Percentiles rank a stretch among this genome's conserved stretches.
Evolutionary conservation across 495 filamentous ascomycete genomes (phyloP).

Genomic region (Amorphotheca resinae): DNA sequence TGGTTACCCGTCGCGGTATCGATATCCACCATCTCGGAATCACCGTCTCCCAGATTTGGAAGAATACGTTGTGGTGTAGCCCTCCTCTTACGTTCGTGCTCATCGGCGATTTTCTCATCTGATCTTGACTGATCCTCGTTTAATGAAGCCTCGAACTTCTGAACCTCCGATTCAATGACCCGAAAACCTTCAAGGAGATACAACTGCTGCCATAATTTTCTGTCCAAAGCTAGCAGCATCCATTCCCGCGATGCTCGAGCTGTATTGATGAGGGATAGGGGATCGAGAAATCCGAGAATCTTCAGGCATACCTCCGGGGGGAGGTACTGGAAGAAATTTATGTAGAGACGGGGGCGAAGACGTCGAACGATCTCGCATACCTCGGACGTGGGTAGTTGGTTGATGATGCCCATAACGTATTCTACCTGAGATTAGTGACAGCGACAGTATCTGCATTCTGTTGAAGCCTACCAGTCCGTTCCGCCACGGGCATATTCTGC

Average conservation of each 20-base stretch:
- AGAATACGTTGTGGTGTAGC: slow-evolving; percentile 20
- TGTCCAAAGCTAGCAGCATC: slow-evolving; percentile 70
- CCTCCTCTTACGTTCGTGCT: slow-evolving; percentile 18
- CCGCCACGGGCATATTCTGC: slow-evolving; percentile 29
- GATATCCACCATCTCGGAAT: slow-evolving; percentile 34
- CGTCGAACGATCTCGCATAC: slow-evolving; percentile 67
- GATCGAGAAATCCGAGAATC: slow-evolving; percentile 74
- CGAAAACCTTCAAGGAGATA: slow-evolving; percentile 81
- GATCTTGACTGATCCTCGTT: slow-evolving; percentile 21
- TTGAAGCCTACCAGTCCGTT: slow-evolving; percentile 33
- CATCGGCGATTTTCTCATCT: slow-evolving; percentile 7
- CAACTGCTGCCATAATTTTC: slow-evolving; percentile 71
- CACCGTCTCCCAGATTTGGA: slow-evolving; percentile 25
- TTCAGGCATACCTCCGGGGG: slow-evolving; percentile 82
- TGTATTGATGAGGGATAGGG: slow-evolving; percentile 61
- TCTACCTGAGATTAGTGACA: slow-evolving; percentile 24
- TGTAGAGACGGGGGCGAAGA: slow-evolving; percentile 69
- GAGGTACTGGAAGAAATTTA: slow-evolving; percentile 77
- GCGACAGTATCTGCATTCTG: neutral
- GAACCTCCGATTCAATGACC: slow-evolving; percentile 51
- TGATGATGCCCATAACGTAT: slow-evolving; percentile 52
- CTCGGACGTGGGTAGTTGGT: slow-evolving; percentile 59
- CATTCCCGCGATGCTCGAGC: slow-evolving; percentile 69
- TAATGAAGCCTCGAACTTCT: slow-evolving; percentile 50
- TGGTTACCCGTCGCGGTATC: slow-evolving; percentile 14